A percentile compares a stretch with the other conserved stretches of the same genome.
Evolutionary conservation across 208 protist genomes (phyloP).

Genomic region (Trichomonas gallinae): DNA sequence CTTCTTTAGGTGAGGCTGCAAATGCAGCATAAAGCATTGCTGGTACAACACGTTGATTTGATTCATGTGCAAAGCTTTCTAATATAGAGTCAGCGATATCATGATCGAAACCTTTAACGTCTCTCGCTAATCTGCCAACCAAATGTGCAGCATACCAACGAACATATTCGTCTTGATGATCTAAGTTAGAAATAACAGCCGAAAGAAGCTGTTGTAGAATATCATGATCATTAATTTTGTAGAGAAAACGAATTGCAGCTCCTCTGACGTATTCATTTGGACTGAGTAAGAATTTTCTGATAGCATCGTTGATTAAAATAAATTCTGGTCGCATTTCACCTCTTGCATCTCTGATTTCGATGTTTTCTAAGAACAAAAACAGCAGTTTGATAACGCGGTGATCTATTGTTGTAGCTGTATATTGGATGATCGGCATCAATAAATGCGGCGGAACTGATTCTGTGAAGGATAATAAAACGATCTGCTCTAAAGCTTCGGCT

Average conservation of each 20-base stretch:
- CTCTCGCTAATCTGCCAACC: neutral
- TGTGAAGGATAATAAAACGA: constrained; percentile 4
- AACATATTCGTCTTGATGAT: neutral
- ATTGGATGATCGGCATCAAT: neutral
- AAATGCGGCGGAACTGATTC: neutral
- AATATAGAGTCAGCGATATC: neutral
- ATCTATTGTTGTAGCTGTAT: neutral
- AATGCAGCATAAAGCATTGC: neutral
- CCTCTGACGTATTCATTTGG: constrained; percentile 18
- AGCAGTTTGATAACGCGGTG: neutral
- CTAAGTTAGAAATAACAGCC: neutral
- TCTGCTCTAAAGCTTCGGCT: neutral
- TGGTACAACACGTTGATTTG: neutral
- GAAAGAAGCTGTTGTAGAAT: neutral
- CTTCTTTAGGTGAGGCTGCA: neutral
- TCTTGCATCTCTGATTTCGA: neutral
- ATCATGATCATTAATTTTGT: neutral
- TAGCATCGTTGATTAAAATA: constrained; percentile 7
- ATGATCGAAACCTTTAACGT: neutral
- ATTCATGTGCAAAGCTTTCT: neutral
- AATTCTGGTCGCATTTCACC: constrained; percentile 7
- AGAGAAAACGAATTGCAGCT: neutral
- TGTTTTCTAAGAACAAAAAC: neutral
- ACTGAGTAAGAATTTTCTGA: neutral
- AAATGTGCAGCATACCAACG: neutral